phyloP scores from a whole-genome alignment of 768 basidiomycete genomes.

The Sarcomyxa edulis region DNA sequence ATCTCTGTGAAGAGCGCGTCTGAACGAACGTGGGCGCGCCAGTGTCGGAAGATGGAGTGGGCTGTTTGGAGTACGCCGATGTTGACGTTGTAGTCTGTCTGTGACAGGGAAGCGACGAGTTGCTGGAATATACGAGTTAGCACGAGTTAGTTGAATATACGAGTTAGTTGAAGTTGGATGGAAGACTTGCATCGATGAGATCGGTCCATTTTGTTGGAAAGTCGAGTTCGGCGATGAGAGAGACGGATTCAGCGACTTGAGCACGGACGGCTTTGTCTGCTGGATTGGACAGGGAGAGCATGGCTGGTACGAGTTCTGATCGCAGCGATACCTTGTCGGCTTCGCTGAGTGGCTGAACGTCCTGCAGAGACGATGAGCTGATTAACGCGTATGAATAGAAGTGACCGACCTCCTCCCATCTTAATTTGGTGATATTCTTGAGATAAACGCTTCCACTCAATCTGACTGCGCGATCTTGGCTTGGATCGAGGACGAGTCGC shows the following conservation, averaged over 20 bases:
- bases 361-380: constrained; percentile 33
- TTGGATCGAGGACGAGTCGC: constrained; percentile 66
- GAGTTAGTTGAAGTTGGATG: constrained; percentile 1
- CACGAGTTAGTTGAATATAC: constrained; percentile 21
- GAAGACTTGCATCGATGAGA: constrained; percentile 80
- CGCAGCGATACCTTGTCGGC: constrained; percentile 72
- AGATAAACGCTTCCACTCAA: constrained; percentile 82
- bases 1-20: constrained; percentile 85
- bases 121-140: constrained; percentile 88
- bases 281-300: constrained; percentile 73
- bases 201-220: constrained; percentile 88
- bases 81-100: constrained; percentile 78
- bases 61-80: constrained; percentile 89
- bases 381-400: no score
- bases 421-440: constrained; percentile 69
- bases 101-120: constrained; percentile 80
- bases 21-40: constrained; percentile 86
- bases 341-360: constrained; percentile 63
- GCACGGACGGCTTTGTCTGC: constrained; percentile 68
- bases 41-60: constrained; percentile 90
- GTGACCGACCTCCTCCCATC: constrained; percentile 76
- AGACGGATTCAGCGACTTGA: constrained; percentile 90
- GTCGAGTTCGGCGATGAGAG: constrained; percentile 85
- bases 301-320: constrained; percentile 77
- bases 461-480: constrained; percentile 63